A percentile compares a stretch with the other conserved stretches of the same genome.
Conservation (phyloP, 2,329 filamentous ascomycete species). For the Fusarium sp. region DNA sequence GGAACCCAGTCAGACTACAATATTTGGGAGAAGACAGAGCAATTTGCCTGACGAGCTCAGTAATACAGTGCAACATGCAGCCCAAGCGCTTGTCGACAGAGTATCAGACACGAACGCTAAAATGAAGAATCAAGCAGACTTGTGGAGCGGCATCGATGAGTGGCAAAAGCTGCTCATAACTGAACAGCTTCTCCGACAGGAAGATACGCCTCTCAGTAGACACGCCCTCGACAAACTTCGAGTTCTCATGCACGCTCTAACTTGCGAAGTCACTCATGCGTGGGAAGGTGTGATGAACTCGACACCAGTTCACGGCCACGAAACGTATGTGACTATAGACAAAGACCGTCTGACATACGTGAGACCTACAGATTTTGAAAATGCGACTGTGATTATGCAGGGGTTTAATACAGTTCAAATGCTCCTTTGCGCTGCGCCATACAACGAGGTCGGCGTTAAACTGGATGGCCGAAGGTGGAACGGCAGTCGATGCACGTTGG, state of each 20-base stretch:
- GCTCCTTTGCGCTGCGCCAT: conserved; percentile 55
- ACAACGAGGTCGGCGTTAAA: conserved; percentile 44
- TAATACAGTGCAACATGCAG: conserved; percentile 71
- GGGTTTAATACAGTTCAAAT: conserved; percentile 36
- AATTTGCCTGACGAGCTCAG: conserved; percentile 66
- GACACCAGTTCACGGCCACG: not conserved
- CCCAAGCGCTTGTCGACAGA: conserved; percentile 64
- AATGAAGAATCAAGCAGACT: conserved; percentile 53
- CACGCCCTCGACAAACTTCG: conserved; percentile 37
- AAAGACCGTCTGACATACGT: conserved; percentile 56
- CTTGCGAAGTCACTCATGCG: conserved; percentile 27
- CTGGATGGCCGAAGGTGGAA: conserved; percentile 33
- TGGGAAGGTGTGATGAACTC: conserved; percentile 26
- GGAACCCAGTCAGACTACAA: conserved; percentile 45
- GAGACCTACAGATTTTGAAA: conserved; percentile 48
- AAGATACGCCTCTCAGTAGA: conserved; percentile 1
- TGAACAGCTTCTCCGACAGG: conserved; percentile 45
- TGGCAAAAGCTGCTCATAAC: conserved; percentile 52
- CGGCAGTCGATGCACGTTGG: not conserved
- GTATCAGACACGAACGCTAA: conserved; percentile 51
- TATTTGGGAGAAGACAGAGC: conserved; percentile 63
- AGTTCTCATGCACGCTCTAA: conserved; percentile 43
- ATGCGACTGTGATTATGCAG: conserved; percentile 16
- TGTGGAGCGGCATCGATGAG: conserved; percentile 47
- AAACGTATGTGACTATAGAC: conserved; percentile 46